Base-by-base conservation (phyloP, 2,329 filamentous ascomycete species). In the Gremmenia infestans region DNA sequence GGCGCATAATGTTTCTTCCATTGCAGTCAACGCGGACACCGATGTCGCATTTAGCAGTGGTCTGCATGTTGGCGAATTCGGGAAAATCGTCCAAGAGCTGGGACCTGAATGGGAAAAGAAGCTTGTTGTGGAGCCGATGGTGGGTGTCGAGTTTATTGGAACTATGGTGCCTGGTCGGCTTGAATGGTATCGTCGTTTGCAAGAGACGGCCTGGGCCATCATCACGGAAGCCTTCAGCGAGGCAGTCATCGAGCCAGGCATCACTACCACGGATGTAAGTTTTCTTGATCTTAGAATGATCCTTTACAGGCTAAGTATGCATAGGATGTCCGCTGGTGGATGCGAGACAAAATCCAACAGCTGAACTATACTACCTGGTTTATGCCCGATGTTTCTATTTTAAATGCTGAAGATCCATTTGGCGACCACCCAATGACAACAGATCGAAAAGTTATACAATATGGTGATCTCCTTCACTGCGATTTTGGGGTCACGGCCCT, bases 301-400 rank as follows among this genome's bases (percentile, higher is more conserved):
- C 2, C 11, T 19, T n/a, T 25, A 14, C 1, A 5, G 19, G 19
- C 42, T 55, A 12, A 48, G 8, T 40, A 15, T 23, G 12, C 11
- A 19, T n/a, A 65, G 67, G 77, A 79, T 54, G 69, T 80, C 2
- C 76, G 77, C 60, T 80, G 77, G 77, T 79, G 76, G 76, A 70
- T 79, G 67, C 71, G 76, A n/a, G 75, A 78, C 40, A 73, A 72
- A 60, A 72, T 79, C 22, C 74, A 77, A 64, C 69, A 71, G 32
- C 68, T 77, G 53, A 79, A 80, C 63, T 78, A 78, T 67, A 76
- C 74, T 5, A 79, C 77, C 4, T 80, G 78, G 78, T 80, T 80
- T 61, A 75, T 78, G 17, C 76, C 77, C 2, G 68, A 69, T 53
- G 76, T 79, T 15, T 73, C 67, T 48, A 71, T 79, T 53, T 60